phyloP scores from a whole-genome alignment of 805 yeast genomes.

The Blastobotrys attinorum region DNA sequence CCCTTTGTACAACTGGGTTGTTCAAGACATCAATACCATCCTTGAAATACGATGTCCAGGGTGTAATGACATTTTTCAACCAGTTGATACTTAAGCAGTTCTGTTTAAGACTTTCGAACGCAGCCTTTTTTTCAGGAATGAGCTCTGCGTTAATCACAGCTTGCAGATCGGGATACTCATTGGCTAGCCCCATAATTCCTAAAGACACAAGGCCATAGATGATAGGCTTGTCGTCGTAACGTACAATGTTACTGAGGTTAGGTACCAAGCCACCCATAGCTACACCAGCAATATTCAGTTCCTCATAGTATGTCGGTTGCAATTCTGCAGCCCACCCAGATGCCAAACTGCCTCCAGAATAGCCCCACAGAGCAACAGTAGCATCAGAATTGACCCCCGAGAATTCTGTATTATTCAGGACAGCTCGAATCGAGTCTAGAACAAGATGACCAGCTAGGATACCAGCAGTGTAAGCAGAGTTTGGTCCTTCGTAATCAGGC shows the following conservation, averaged over 20 bases:
- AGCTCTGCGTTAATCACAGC: conserved; percentile 9
- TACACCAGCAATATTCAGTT: conserved; percentile 21
- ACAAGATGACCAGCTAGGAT: conserved; percentile 21
- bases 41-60: conserved; percentile 12
- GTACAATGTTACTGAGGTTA: conserved; percentile 14
- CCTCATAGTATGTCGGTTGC: conserved; percentile 21
- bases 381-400: conserved; percentile 29
- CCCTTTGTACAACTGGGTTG: conserved; percentile 10
- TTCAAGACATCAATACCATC: conserved; percentile 15
- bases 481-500: conserved; percentile 27
- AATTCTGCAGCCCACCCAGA: conserved; percentile 44
- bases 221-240: conserved; percentile 15
- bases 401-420: conserved; percentile 9
- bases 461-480: conserved; percentile 24
- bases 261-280: conserved; percentile 24
- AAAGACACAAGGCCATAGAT: conserved; percentile 20
- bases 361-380: conserved; percentile 78
- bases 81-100: conserved; percentile 13
- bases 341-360: conserved; percentile 62
- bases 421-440: conserved; percentile 23
- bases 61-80: background rate
- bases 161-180: conserved; percentile 20
- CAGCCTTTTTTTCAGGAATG: conserved; percentile 1
- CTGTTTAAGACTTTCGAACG: conserved; percentile 5
- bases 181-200: conserved; percentile 23